Evolutionary conservation across 371 early-diverging fungal genomes (phyloP).

Genomic region (Circinella minor): DNA sequence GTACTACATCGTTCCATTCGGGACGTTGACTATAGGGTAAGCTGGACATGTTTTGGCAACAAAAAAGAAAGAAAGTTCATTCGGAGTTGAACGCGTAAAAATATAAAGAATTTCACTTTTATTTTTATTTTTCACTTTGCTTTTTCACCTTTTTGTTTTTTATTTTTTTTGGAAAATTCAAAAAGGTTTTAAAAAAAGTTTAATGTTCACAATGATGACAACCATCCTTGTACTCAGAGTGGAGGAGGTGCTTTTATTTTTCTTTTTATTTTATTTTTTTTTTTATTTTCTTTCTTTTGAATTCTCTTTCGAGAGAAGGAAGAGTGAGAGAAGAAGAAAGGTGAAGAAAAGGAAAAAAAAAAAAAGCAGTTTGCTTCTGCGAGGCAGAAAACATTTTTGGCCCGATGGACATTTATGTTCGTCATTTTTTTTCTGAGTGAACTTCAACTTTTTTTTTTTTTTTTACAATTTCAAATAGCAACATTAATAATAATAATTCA

Average conservation of each 20-base stretch:
- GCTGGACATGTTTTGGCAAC: not conserved
- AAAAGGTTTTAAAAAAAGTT: not conserved
- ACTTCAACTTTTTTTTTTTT: not conserved
- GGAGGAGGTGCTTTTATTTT: slow-evolving; percentile 7
- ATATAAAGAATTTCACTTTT: too few species aligned
- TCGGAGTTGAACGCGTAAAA: too few species aligned
- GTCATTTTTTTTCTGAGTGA: slow-evolving; percentile 9
- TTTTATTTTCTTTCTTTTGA: not conserved
- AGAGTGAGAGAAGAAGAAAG: not conserved
- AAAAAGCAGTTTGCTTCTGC: slow-evolving; percentile 7
- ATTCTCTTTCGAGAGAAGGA: not conserved
- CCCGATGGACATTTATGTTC: slow-evolving; percentile 1
- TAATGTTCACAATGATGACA: slow-evolving; percentile 15
- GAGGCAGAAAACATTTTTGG: slow-evolving; percentile 12
- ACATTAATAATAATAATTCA: not conserved
- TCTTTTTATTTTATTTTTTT: not conserved
- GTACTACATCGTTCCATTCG: slow-evolving; percentile 84
- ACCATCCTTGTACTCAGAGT: slow-evolving; percentile 20
- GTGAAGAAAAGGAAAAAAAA: too few species aligned
- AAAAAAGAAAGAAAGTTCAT: too few species aligned
- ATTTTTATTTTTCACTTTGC: not conserved
- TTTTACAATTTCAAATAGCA: too few species aligned
- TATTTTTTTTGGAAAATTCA: slow-evolving; percentile 1
- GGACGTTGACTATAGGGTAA: slow-evolving; percentile 34
- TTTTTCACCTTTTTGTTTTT: not conserved